phyloP scores from a whole-genome alignment of 257 asterid genomes.

The Osmanthus fragrans region DNA sequence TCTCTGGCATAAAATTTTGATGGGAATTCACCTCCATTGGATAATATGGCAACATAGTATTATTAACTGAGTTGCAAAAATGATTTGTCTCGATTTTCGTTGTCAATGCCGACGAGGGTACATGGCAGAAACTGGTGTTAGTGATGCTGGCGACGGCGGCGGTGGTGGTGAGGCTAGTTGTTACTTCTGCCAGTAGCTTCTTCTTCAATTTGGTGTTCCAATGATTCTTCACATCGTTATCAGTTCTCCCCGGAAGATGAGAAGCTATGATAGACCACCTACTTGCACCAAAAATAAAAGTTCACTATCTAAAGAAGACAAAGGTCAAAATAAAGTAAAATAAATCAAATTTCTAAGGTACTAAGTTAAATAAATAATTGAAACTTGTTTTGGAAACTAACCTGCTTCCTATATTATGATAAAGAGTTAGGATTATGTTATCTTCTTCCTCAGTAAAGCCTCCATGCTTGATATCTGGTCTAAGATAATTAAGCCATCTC shows the following conservation, averaged over 20 bases:
- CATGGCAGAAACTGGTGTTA: not conserved
- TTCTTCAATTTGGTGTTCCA: slow-evolving; percentile 74
- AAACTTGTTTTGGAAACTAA: not conserved
- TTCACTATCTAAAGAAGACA: not conserved
- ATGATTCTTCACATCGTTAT: slow-evolving; percentile 68
- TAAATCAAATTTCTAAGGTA: not conserved
- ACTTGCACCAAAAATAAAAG: not conserved
- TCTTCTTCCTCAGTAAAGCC: slow-evolving; percentile 70
- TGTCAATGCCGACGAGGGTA: not conserved
- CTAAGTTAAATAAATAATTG: not conserved
- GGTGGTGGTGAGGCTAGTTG: not conserved
- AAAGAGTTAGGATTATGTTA: slow-evolving; percentile 44
- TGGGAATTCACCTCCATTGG: slow-evolving; percentile 16
- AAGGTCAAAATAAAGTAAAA: not conserved
- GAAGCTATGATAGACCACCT: slow-evolving; percentile 81
- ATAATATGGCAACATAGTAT: slow-evolving; percentile 21
- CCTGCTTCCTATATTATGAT: slow-evolving; percentile 69
- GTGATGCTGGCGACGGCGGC: not conserved
- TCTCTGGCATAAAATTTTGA: slow-evolving; percentile 17
- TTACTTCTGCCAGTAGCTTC: slow-evolving; percentile 27
- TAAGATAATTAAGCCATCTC: slow-evolving; percentile 75
- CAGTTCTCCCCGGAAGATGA: slow-evolving; percentile 62
- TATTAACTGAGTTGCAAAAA: not conserved
- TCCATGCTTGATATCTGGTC: slow-evolving; percentile 73
- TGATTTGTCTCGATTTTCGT: slow-evolving; percentile 1